Base-by-base conservation (phyloP, 805 yeast genomes). In the Suhomyces sp. region DNA sequence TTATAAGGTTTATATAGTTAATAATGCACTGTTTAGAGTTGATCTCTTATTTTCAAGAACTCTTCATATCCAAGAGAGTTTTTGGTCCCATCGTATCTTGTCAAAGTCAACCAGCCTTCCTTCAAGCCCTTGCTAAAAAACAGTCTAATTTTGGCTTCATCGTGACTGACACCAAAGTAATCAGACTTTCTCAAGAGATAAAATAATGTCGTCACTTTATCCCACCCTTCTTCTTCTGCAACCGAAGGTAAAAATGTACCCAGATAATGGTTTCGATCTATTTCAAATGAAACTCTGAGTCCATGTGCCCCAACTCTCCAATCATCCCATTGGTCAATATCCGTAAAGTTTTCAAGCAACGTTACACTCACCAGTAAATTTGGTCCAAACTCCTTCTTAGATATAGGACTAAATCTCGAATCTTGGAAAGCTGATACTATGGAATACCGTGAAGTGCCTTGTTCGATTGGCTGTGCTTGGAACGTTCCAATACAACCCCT, bases 401-500 rank as follows among this genome's bases (percentile, higher is more conserved):
- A 41, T 8, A 94, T 84, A 0, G 96, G 92, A 1, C 75, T 60
- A 64, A 94, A 94, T 45, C 99, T 71, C 0, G 85, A 65, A 61
- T 94, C 99, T 48, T 88, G 82, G 6, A 90, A 69, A 0, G 96
- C 97, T 2, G 82, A 71, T 17, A 68, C 61, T 15, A 86, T 49
- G 0, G 97, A 77, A 62, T 85, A 93, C 37, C 76, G 75, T 20
- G 71, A 65, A 3, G 91, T 77, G 0, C 94, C 97, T 1, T 62
- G 47, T 15, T 78, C 83, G 2, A 88, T 58, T 0, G 78, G 75
- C 51, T 79, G 65, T 13, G 79, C 69, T 17, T 76, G 72, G 65
- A 94, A 94, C 0, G 97, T 92, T 1, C 99, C 99, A 50, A 93
- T 94, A 63, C 99, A 93, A 0, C 99, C 99, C 43, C 98, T 75